Evolutionary conservation across 345 rosid genomes (phyloP).

Genomic region (Leavenworthia alabamica): DNA sequence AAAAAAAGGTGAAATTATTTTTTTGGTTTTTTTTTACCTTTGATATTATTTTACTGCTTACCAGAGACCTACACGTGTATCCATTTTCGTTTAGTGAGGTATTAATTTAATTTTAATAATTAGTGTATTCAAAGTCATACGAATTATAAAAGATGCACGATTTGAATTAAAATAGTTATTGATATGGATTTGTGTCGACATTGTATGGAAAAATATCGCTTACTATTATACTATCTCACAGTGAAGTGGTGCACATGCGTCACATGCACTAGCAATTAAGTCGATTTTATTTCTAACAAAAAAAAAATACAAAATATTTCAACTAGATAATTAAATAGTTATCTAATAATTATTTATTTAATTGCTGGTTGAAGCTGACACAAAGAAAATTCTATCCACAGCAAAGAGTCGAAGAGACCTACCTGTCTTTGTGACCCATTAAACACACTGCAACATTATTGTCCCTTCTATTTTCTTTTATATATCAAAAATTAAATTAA

Average conservation of each 20-base stretch:
- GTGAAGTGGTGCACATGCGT: slow-evolving; percentile 33
- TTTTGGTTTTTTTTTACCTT: not conserved
- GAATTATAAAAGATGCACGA: slow-evolving; percentile 22
- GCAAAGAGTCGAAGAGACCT: slow-evolving; percentile 22
- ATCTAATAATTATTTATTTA: not conserved
- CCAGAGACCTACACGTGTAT: not conserved
- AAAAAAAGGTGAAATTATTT: not conserved
- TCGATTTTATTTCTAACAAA: not conserved
- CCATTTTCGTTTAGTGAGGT: not conserved
- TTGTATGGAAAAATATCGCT: not conserved
- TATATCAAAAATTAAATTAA: not conserved
- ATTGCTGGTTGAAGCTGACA: slow-evolving; percentile 32
- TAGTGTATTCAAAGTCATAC: not conserved
- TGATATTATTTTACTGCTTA: not conserved
- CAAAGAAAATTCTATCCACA: slow-evolving; percentile 16
- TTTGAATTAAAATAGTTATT: slow-evolving; percentile 1
- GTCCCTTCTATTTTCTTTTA: not conserved
- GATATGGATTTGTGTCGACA: not conserved
- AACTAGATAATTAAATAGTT: slow-evolving; percentile 7
- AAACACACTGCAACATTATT: slow-evolving; percentile 17
- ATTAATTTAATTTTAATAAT: not conserved
- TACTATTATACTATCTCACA: not conserved
- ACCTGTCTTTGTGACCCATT: slow-evolving; percentile 27
- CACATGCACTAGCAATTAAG: slow-evolving; percentile 33
- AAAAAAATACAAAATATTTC: slow-evolving; percentile 4